Conservation (phyloP, 75 land plant species). For the Selaginella moellendorffii region DNA sequence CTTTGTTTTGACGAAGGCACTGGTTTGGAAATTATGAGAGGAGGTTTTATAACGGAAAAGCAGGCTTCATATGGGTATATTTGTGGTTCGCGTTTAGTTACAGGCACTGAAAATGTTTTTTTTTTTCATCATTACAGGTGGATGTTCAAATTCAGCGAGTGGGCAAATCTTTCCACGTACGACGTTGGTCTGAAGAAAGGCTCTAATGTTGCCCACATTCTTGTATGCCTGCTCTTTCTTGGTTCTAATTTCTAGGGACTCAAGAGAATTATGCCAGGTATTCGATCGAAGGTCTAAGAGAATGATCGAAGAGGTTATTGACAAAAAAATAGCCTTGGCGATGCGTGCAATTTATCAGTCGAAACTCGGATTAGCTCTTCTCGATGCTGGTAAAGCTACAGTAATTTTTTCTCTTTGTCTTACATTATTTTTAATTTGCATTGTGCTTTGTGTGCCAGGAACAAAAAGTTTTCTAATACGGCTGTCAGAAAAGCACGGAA, state of each 20-base stretch:
- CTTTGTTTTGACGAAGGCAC: slow-evolving; percentile 97
- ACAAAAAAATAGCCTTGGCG: slow-evolving; percentile 62
- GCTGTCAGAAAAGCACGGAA: slow-evolving; percentile 79
- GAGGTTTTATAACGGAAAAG: slow-evolving; percentile 87
- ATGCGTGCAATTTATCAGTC: slow-evolving; percentile 94
- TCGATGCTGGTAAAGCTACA: slow-evolving; percentile 71
- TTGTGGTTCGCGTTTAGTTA: no score
- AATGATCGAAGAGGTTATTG: slow-evolving; percentile 84
- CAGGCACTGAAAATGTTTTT: no score
- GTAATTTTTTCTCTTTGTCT: neutral
- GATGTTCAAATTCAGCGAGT: slow-evolving; percentile 96
- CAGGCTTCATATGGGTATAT: slow-evolving; percentile 83
- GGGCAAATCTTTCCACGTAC: slow-evolving; percentile 77
- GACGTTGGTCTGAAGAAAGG: slow-evolving; percentile 65
- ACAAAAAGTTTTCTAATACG: slow-evolving; percentile 55
- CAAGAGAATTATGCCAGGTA: no score
- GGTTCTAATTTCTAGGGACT: neutral
- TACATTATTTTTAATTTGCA: neutral
- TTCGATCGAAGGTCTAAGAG: slow-evolving; percentile 74
- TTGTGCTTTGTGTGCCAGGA: slow-evolving; percentile 27
- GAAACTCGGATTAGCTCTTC: slow-evolving; percentile 61
- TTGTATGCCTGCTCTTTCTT: slow-evolving; percentile 32
- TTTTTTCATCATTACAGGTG: slow-evolving; percentile 34
- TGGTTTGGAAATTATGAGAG: slow-evolving; percentile 84
- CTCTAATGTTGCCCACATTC: slow-evolving; percentile 58